Evolutionary conservation across 2,329 filamentous ascomycete genomes (phyloP).

Genomic region (Trichoderma sp.): DNA sequence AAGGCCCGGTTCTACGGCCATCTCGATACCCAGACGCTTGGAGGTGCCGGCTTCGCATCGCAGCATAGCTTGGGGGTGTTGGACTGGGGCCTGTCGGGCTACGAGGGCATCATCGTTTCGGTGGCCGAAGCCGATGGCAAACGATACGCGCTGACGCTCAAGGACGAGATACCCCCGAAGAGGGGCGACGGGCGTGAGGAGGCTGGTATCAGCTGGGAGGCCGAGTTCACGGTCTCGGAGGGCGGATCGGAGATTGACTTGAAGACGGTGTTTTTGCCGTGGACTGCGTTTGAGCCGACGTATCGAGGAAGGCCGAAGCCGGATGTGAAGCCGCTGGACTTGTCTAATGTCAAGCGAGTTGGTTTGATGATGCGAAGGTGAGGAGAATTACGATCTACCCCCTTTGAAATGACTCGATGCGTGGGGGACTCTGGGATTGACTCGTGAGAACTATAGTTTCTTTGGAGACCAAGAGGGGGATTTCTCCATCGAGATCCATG

Average conservation of each 20-base stretch:
- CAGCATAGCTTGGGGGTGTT: conserved; percentile 64
- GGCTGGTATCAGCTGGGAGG: conserved; percentile 71
- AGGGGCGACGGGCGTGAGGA: conserved; percentile 66
- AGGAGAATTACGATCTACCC: conserved; percentile 19
- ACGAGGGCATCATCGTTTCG: conserved; percentile 58
- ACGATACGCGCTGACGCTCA: conserved; percentile 71
- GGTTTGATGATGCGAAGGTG: conserved; percentile 82
- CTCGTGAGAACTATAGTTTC: conserved; percentile 52
- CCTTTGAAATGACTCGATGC: neutral
- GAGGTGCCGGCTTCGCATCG: conserved; percentile 78
- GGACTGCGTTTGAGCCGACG: conserved; percentile 65
- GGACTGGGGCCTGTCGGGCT: conserved; percentile 61
- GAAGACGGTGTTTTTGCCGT: conserved; percentile 54
- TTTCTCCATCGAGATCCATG: conserved; percentile 44
- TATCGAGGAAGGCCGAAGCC: conserved; percentile 67
- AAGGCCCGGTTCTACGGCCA: conserved; percentile 63
- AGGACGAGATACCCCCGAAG: conserved; percentile 61
- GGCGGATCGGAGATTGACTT: conserved; percentile 14
- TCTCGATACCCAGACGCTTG: conserved; percentile 71
- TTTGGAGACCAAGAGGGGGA: conserved; percentile 70
- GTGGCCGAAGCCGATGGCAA: conserved; percentile 58
- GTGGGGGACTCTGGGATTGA: neutral
- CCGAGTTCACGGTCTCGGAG: conserved; percentile 52
- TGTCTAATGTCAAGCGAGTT: conserved; percentile 60
- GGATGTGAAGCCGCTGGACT: conserved; percentile 58